Percentiles rank a stretch among this genome's conserved stretches.
phyloP scores from a whole-genome alignment of 495 filamentous ascomycete species.

The Penicillium cinerascens region DNA sequence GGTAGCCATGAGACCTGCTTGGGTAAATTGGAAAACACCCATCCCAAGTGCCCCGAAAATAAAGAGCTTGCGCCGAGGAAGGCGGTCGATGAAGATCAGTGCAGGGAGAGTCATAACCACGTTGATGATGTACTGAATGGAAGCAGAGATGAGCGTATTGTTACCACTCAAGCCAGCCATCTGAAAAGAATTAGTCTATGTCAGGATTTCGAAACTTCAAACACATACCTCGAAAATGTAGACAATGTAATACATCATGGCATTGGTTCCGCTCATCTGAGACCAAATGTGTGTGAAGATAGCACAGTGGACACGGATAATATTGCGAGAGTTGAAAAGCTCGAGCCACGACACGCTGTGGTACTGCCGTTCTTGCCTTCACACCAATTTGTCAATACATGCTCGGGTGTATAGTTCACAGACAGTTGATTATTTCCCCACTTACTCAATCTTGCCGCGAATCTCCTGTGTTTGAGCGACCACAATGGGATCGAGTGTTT shows the following conservation, averaged over 20 bases:
- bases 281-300: conserved; percentile 77
- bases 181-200: neutral
- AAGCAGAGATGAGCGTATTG: conserved; percentile 60
- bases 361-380: conserved; percentile 26
- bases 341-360: conserved; percentile 50
- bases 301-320: conserved; percentile 66
- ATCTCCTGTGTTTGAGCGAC: conserved; percentile 15
- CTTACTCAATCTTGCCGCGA: conserved; percentile 20
- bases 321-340: conserved; percentile 58
- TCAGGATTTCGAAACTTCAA: neutral
- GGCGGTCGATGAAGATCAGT: conserved; percentile 54
- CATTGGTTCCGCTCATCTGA: conserved; percentile 72
- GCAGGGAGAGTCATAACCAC: conserved; percentile 61
- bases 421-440: neutral
- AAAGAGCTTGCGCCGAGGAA: conserved; percentile 51
- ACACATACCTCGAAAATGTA: conserved; percentile 61
- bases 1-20: conserved; percentile 58
- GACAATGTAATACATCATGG: conserved; percentile 74
- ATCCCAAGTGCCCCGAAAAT: conserved; percentile 49
- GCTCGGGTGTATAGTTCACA: neutral
- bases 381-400: neutral
- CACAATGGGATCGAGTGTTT: conserved; percentile 12
- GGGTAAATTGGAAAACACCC: conserved; percentile 49
- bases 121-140: conserved; percentile 78
- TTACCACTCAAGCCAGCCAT: conserved; percentile 35